Conservation (phyloP, 1,284 basidiomycete species). For the Tilletia horrida region DNA sequence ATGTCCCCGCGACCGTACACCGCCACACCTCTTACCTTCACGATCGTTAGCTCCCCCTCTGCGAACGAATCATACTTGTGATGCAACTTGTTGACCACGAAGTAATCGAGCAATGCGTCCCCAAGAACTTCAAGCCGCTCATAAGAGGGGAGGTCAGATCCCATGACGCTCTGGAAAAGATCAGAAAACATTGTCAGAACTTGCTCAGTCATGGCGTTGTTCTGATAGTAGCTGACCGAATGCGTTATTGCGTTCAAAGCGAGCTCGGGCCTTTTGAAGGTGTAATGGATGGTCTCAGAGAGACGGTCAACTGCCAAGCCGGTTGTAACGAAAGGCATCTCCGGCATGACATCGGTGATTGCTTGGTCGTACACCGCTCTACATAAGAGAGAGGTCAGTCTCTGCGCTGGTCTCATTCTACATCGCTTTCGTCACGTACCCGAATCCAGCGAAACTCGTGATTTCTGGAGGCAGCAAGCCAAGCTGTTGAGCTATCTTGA, state of each 20-base stretch:
- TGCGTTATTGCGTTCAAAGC: constrained; percentile 42
- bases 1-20: too few relatives aligned
- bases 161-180: constrained; percentile 22
- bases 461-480: constrained; percentile 26
- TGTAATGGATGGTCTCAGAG: background rate
- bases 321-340: background rate
- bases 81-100: constrained; percentile 26
- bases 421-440: background rate
- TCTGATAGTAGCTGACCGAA: constrained; percentile 19
- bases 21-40: background rate
- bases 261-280: constrained; percentile 28
- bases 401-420: background rate
- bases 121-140: constrained; percentile 34
- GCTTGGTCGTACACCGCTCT: too few relatives aligned
- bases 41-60: constrained; percentile 21
- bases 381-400: background rate
- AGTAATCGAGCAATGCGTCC: constrained; percentile 39
- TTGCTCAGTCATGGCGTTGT: background rate
- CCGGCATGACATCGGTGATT: too few relatives aligned
- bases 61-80: constrained; percentile 14
- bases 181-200: background rate
- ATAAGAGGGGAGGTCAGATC: constrained; percentile 33
- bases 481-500: constrained; percentile 22
- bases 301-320: background rate
- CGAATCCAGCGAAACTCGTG: constrained; percentile 19